phyloP scores from a whole-genome alignment of 2,329 filamentous ascomycete genomes.

The Fusarium pseudograminearum region DNA sequence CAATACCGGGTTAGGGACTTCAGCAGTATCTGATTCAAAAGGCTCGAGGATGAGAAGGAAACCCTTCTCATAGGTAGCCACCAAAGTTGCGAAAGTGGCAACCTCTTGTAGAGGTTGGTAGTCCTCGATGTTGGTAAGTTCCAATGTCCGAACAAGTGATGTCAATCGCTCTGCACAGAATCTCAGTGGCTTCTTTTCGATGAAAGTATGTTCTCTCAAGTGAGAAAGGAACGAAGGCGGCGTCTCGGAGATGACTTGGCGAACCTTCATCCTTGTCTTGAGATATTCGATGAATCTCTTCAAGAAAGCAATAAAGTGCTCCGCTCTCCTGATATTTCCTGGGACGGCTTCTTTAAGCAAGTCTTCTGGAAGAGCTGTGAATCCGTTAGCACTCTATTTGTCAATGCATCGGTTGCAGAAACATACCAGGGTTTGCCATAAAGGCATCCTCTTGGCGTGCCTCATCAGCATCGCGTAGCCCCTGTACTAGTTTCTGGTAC shows the following conservation, averaged over 20 bases:
- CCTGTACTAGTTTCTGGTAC: conserved; percentile 94
- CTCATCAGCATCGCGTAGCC: conserved; percentile 87
- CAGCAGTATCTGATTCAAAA: conserved; percentile 93
- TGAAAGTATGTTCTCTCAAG: conserved; percentile 95
- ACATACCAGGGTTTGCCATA: conserved; percentile 85
- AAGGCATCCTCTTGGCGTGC: conserved; percentile 94
- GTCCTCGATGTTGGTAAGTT: conserved; percentile 97
- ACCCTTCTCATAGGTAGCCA: conserved; percentile 96
- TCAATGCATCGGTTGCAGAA: not conserved
- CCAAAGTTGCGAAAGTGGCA: conserved; percentile 94
- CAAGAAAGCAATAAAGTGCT: conserved; percentile 94
- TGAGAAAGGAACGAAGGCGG: conserved; percentile 93
- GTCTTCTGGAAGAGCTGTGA: conserved; percentile 84
- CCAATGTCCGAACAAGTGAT: conserved; percentile 92
- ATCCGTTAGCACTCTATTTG: conserved; percentile 6
- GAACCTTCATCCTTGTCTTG: conserved; percentile 97
- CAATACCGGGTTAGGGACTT: conserved; percentile 95
- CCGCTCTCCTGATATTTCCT: conserved; percentile 93
- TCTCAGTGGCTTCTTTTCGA: conserved; percentile 92
- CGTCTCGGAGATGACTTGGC: conserved; percentile 97
- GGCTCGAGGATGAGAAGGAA: conserved; percentile 97
- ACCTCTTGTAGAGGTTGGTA: conserved; percentile 98
- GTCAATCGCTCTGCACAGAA: conserved; percentile 97
- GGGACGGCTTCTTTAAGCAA: conserved; percentile 95
- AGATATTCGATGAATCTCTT: conserved; percentile 98